phyloP scores from a whole-genome alignment of 345 rosid genomes.

The Aethionema arabicum region DNA sequence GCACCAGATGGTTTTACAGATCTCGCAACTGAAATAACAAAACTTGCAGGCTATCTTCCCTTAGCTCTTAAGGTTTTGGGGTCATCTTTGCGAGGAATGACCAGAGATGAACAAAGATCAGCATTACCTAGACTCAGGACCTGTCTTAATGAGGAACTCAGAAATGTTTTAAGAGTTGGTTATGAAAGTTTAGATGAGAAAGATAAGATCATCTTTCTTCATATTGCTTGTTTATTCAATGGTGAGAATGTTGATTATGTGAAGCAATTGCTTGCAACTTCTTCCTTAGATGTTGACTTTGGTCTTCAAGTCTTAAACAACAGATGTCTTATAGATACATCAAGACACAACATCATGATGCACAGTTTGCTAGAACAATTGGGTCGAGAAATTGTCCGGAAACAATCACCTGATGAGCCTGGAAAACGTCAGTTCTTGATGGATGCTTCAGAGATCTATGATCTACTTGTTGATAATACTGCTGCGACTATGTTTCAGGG shows the following conservation, averaged over 20 bases:
- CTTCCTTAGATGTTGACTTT: constrained; percentile 11
- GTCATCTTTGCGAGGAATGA: constrained; percentile 22
- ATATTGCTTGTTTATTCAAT: constrained; percentile 40
- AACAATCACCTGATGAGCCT: constrained; percentile 22
- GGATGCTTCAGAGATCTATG: constrained; percentile 29
- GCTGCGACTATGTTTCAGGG: constrained; percentile 23
- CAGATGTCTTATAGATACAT: constrained; percentile 30
- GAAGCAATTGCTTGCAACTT: constrained; percentile 15
- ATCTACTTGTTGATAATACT: constrained; percentile 28
- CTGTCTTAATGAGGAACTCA: constrained; percentile 25
- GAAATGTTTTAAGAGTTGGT: constrained; percentile 22
- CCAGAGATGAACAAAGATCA: constrained; percentile 19
- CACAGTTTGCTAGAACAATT: constrained; percentile 37
- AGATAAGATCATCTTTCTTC: constrained; percentile 36
- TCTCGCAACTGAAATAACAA: constrained; percentile 17
- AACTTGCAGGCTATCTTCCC: constrained; percentile 37
- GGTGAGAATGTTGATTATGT: constrained; percentile 13
- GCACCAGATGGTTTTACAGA: constrained; percentile 12
- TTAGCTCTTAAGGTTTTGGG: constrained; percentile 43
- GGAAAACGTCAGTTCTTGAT: constrained; percentile 33
- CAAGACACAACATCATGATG: constrained; percentile 13
- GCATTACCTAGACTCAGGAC: constrained; percentile 24
- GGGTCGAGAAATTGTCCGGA: constrained; percentile 32
- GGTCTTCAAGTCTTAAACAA: constrained; percentile 24
- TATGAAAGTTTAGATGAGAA: constrained; percentile 35